Evolutionary conservation across 1,284 basidiomycete species (phyloP).

Genomic region (Dichomitus squalens): DNA sequence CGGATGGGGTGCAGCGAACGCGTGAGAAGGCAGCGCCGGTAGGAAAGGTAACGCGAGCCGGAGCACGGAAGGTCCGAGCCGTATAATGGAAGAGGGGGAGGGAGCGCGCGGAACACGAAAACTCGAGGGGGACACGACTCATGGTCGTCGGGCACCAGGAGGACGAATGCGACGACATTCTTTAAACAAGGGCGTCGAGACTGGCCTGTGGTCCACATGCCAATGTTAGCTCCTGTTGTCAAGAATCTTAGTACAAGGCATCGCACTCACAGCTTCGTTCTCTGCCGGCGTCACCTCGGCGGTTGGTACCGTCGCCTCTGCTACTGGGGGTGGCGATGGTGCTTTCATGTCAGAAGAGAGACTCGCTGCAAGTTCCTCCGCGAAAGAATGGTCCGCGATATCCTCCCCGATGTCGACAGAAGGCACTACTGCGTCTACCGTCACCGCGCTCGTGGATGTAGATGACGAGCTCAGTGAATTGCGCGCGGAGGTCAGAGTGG

Average conservation of each 20-base stretch:
- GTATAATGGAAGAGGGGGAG: background rate
- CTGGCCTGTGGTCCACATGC: background rate
- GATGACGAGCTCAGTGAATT: background rate
- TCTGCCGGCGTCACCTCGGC: background rate
- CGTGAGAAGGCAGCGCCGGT: too few relatives aligned
- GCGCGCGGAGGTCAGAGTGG: constrained; percentile 2
- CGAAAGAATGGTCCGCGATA: background rate
- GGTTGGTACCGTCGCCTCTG: background rate
- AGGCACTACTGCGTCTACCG: background rate
- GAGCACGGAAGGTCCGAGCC: background rate
- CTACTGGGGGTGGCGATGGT: background rate
- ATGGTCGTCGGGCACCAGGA: too few relatives aligned
- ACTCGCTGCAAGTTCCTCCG: background rate
- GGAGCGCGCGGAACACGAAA: too few relatives aligned
- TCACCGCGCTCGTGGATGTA: background rate
- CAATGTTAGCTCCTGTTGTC: background rate
- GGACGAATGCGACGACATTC: background rate
- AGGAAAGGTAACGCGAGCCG: background rate
- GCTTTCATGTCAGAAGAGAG: background rate
- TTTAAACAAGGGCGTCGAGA: background rate
- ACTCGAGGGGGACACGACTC: background rate
- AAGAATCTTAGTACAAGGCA: background rate
- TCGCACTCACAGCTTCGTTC: background rate
- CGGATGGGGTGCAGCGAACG: background rate
- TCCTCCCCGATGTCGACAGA: background rate